A percentile compares a stretch with the other conserved stretches of the same genome.
Conservation (phyloP, 306 rosid genomes). For the Lathyrus oleraceus region DNA sequence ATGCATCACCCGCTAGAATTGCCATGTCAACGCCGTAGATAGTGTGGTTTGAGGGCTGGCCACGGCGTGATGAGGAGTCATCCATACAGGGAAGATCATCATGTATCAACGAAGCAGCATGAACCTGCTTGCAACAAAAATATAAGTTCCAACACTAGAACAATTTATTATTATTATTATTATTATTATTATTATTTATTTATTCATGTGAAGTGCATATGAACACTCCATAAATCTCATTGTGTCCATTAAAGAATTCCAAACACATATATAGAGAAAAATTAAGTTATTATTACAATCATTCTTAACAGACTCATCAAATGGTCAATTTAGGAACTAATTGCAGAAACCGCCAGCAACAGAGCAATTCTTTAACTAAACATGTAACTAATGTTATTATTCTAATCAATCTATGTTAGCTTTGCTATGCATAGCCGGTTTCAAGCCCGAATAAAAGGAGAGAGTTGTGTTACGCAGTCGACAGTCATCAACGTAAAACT, state of each 20-base stretch:
- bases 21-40: constrained; percentile 91
- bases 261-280: constrained; percentile 9
- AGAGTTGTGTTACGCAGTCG: too few relatives aligned
- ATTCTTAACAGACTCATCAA: background rate
- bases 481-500: too few relatives aligned
- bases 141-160: constrained; percentile 8
- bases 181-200: background rate
- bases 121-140: constrained; percentile 61
- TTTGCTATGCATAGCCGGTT: too few relatives aligned
- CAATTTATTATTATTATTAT: background rate
- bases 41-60: constrained; percentile 86
- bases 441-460: too few relatives aligned
- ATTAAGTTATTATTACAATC: constrained; percentile 12
- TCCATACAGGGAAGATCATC: constrained; percentile 98
- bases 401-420: background rate
- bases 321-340: background rate
- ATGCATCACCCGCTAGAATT: constrained; percentile 88
- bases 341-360: constrained; percentile 4
- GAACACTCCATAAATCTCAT: background rate
- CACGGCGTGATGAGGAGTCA: constrained; percentile 77
- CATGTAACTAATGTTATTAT: background rate
- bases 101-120: constrained; percentile 89
- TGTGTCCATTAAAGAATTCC: background rate
- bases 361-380: background rate
- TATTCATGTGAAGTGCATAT: background rate